Conservation (phyloP, 2,329 filamentous ascomycete genomes). For the Arthrobotrys entomopaga region DNA sequence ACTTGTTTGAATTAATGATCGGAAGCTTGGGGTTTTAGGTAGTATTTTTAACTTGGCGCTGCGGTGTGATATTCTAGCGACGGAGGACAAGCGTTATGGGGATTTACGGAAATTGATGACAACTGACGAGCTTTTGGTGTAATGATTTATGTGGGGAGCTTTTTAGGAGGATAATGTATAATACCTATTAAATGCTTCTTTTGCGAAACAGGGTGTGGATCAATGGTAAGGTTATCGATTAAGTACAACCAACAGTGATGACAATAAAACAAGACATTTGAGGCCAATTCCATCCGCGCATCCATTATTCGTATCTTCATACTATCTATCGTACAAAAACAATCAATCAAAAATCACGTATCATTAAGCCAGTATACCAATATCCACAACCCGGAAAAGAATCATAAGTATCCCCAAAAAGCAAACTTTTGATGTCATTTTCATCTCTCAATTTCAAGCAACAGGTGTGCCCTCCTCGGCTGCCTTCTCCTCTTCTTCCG, state of each 20-base stretch:
- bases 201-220: no score
- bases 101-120: constrained; percentile 23
- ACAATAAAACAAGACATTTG: background rate
- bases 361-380: constrained; percentile 40
- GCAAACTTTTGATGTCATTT: constrained; percentile 18
- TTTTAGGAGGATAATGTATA: constrained; percentile 30
- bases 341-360: constrained; percentile 6
- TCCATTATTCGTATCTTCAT: constrained; percentile 29
- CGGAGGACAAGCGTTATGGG: no score
- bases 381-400: constrained; percentile 17
- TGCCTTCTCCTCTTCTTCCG: constrained; percentile 51
- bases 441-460: constrained; percentile 2
- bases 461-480: constrained; percentile 41
- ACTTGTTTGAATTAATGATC: no score
- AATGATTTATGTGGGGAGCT: background rate
- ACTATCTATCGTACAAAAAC: constrained; percentile 30
- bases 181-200: background rate
- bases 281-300: background rate
- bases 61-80: no score
- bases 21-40: no score
- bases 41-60: no score
- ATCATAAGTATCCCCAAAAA: constrained; percentile 10
- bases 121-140: background rate
- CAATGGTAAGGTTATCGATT: no score
- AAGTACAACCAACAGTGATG: background rate